These are phyloP conservation scores for Diplodia mutila DNA, from an alignment of 2,329 filamentous ascomycete species.

Conservation along the genomic window DNA sequence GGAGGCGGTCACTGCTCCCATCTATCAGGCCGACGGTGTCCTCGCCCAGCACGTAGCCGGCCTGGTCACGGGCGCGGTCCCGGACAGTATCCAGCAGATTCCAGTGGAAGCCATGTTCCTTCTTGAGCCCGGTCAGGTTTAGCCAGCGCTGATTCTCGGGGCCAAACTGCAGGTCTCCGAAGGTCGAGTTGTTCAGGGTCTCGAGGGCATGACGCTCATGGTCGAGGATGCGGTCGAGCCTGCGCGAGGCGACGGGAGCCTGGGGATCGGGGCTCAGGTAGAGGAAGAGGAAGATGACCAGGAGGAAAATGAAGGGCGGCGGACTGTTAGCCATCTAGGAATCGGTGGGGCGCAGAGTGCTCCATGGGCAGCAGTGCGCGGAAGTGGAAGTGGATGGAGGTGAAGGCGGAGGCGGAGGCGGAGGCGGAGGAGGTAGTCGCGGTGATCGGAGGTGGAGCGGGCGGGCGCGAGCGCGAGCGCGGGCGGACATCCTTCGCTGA, in stretches of 20 bases:
- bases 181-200: slow-evolving; percentile 52
- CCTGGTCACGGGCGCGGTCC: slow-evolving; percentile 64
- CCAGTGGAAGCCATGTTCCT: slow-evolving; percentile 78
- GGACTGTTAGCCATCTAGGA: slow-evolving; percentile 26
- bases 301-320: slow-evolving; percentile 22
- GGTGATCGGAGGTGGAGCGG: slow-evolving; percentile 3
- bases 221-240: slow-evolving; percentile 17
- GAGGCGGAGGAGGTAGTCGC: neutral
- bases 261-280: slow-evolving; percentile 23
- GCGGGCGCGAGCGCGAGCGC: too few species aligned
- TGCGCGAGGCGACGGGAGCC: slow-evolving; percentile 14
- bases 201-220: slow-evolving; percentile 23
- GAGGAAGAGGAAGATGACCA: slow-evolving; percentile 25
- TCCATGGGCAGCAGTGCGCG: slow-evolving; percentile 8
- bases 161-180: slow-evolving; percentile 54
- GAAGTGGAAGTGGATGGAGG: neutral
- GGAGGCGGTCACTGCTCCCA: slow-evolving; percentile 11
- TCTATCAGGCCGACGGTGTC: slow-evolving; percentile 29
- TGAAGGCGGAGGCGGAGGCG: neutral
- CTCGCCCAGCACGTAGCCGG: slow-evolving; percentile 47
- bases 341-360: neutral
- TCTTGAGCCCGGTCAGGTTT: slow-evolving; percentile 73
- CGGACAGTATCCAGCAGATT: slow-evolving; percentile 69
- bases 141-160: slow-evolving; percentile 48
- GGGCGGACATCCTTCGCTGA: too few species aligned